A percentile compares a stretch with the other conserved stretches of the same genome.
Evolutionary conservation across 805 yeast genomes (phyloP).

Genomic region (Nematodospora valgi): DNA sequence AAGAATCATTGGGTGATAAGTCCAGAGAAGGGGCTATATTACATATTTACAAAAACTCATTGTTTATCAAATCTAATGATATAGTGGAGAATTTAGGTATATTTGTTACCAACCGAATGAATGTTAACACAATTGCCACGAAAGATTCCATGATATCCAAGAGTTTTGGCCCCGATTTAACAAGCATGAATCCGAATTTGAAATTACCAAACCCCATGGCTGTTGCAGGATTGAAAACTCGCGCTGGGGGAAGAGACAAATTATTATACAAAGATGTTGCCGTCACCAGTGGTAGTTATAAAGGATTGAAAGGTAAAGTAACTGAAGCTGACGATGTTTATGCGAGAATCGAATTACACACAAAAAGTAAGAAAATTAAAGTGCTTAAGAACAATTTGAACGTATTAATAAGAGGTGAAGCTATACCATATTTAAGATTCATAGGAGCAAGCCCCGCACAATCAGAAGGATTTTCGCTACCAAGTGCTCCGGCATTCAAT

Average conservation of each 20-base stretch:
- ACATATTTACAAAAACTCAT: conserved; percentile 76
- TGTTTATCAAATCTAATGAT: conserved; percentile 79
- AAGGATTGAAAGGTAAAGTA: conserved; percentile 91
- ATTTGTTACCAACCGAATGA: conserved; percentile 72
- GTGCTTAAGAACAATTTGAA: conserved; percentile 76
- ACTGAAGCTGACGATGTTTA: conserved; percentile 89
- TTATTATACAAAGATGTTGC: conserved; percentile 82
- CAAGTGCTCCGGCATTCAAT: conserved; percentile 31
- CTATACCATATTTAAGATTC: conserved; percentile 77
- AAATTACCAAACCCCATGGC: conserved; percentile 57
- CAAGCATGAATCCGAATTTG: conserved; percentile 81
- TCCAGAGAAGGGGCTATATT: conserved; percentile 84
- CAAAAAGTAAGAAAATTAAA: conserved; percentile 83
- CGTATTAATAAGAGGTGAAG: conserved; percentile 65
- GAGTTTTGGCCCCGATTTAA: conserved; percentile 60
- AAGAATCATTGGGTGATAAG: conserved; percentile 62
- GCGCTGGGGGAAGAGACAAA: conserved; percentile 72
- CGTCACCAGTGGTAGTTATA: conserved; percentile 87
- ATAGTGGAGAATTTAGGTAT: conserved; percentile 86
- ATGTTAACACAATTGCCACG: conserved; percentile 80
- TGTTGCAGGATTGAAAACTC: conserved; percentile 40
- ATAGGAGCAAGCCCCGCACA: conserved; percentile 44
- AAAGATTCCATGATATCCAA: conserved; percentile 67
- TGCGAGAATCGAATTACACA: conserved; percentile 92
- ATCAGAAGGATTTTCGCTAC: conserved; percentile 12